A percentile compares a stretch with the other conserved stretches of the same genome.
phyloP scores from a whole-genome alignment of 1,284 basidiomycete genomes.

The Tilletia horrida region DNA sequence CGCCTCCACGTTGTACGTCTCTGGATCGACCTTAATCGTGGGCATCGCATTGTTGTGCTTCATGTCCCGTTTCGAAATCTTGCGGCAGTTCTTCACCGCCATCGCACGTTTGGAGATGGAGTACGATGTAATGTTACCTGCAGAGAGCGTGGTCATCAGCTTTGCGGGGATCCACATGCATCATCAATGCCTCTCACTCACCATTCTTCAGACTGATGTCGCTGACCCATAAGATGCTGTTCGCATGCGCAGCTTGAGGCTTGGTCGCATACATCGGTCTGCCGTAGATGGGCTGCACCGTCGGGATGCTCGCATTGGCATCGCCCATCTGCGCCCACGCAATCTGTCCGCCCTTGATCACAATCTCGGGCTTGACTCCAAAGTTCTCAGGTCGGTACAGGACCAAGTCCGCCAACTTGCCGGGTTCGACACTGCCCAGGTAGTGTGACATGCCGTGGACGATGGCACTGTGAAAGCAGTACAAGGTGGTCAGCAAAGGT shows the following conservation, averaged over 20 bases:
- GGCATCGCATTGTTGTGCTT: slow-evolving; percentile 84
- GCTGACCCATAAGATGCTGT: slow-evolving; percentile 83
- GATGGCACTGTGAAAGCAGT: slow-evolving; percentile 67
- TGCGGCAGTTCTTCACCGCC: slow-evolving; percentile 74
- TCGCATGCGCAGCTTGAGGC: slow-evolving; percentile 70
- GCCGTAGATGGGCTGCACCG: slow-evolving; percentile 80
- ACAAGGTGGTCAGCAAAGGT: too few relatives aligned
- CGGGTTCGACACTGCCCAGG: slow-evolving; percentile 78
- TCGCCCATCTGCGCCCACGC: slow-evolving; percentile 89
- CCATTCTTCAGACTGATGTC: slow-evolving; percentile 66
- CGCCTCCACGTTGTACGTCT: slow-evolving; percentile 60
- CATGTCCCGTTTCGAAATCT: slow-evolving; percentile 80
- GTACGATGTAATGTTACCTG: slow-evolving; percentile 67
- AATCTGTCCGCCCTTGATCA: slow-evolving; percentile 91
- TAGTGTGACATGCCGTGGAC: slow-evolving; percentile 86
- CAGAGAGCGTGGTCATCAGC: background rate
- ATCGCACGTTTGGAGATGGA: slow-evolving; percentile 70
- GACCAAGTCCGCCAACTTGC: slow-evolving; percentile 85
- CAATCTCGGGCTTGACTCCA: slow-evolving; percentile 83
- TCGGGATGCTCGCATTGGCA: slow-evolving; percentile 79
- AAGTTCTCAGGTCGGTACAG: slow-evolving; percentile 92
- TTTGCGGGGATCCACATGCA: background rate
- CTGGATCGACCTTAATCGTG: slow-evolving; percentile 82
- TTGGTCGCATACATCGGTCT: slow-evolving; percentile 86
- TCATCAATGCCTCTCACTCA: slow-evolving; percentile 33